phyloP scores from a whole-genome alignment of 371 early-diverging fungal genomes.

The Dinochytrium kinnereticum region DNA sequence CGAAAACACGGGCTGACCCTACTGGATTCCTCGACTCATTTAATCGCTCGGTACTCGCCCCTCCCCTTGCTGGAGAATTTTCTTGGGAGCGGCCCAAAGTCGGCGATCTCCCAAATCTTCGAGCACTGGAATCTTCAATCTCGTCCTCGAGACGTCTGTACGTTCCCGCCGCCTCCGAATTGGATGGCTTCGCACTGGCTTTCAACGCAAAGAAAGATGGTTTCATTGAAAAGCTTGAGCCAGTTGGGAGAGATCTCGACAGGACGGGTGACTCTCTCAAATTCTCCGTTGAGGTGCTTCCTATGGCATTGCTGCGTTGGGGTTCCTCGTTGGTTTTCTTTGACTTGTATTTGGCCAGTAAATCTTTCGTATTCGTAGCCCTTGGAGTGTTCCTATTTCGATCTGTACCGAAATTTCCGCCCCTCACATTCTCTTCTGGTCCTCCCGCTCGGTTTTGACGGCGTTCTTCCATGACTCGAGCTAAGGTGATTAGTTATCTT shows the following conservation, averaged over 20 bases:
- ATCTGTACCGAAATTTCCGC: not conserved
- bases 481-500: constrained; percentile 7
- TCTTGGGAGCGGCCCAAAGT: too few relatives aligned
- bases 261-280: not conserved
- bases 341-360: constrained; percentile 37
- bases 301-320: not conserved
- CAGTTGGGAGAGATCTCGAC: not conserved
- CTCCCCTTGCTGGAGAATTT: too few relatives aligned
- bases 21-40: too few relatives aligned
- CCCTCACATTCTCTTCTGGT: not conserved
- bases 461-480: constrained; percentile 39
- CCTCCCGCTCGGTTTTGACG: constrained; percentile 13
- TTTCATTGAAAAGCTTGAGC: constrained; percentile 4
- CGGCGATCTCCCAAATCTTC: not conserved
- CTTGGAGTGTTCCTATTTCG: constrained; percentile 7
- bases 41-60: too few relatives aligned
- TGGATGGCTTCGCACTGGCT: not conserved
- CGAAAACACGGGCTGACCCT: too few relatives aligned
- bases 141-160: not conserved
- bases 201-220: not conserved
- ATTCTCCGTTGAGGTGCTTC: not conserved
- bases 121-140: not conserved
- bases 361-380: constrained; percentile 27
- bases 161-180: not conserved
- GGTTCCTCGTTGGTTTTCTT: not conserved